Evolutionary conservation across 2,329 filamentous ascomycete genomes (phyloP).

Genomic region (Microdochium nivale): DNA sequence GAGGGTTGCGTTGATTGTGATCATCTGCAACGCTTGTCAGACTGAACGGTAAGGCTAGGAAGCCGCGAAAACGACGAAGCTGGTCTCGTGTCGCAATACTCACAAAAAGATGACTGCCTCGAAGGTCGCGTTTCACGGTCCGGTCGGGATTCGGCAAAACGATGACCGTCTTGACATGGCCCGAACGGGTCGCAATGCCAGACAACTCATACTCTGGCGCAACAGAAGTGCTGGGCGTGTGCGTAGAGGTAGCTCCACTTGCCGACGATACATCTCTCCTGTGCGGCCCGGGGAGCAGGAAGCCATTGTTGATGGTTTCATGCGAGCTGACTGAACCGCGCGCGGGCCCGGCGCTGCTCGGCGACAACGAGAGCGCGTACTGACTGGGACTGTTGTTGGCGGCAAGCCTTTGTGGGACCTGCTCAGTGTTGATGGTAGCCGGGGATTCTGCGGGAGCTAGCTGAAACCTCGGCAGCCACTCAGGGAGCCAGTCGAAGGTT

Average conservation of each 20-base stretch:
- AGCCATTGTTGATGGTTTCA: background rate
- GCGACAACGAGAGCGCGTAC: background rate
- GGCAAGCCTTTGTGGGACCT: background rate
- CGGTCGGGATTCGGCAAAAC: constrained; percentile 10
- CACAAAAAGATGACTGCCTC: constrained; percentile 16
- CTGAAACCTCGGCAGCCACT: constrained; percentile 4
- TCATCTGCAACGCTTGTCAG: constrained; percentile 13
- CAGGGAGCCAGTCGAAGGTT: constrained; percentile 8
- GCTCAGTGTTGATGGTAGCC: background rate
- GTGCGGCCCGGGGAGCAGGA: background rate
- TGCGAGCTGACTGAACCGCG: background rate
- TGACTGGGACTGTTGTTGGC: background rate
- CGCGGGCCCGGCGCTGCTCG: background rate
- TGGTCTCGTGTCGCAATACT: constrained; percentile 1
- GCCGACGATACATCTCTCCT: background rate
- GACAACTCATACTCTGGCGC: background rate
- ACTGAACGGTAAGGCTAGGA: too few species aligned
- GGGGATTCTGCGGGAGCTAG: background rate
- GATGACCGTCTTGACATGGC: constrained; percentile 6
- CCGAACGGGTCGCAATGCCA: background rate
- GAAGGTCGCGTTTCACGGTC: constrained; percentile 14
- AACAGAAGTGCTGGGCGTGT: constrained; percentile 1
- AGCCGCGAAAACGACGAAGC: background rate
- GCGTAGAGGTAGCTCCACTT: background rate
- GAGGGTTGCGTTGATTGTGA: constrained; percentile 17